Conservation (phyloP, 441 rosid species). For the Gossypium gossypioides region DNA sequence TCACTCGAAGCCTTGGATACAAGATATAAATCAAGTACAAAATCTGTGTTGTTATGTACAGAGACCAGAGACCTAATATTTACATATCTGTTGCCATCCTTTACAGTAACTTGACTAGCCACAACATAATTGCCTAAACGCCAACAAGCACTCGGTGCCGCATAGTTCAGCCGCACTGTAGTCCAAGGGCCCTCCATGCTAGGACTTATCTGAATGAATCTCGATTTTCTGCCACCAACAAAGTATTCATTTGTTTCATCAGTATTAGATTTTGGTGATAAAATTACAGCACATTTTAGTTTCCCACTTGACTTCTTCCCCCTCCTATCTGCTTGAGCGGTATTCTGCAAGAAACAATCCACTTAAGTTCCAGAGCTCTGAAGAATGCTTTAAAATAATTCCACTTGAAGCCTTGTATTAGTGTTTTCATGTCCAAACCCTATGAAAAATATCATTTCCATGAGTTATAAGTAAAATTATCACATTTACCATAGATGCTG, state of each 20-base stretch:
- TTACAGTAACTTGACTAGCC: constrained; percentile 86
- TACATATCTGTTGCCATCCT: constrained; percentile 77
- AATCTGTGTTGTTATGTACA: constrained; percentile 57
- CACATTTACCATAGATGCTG: constrained; percentile 41
- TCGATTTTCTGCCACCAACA: constrained; percentile 41
- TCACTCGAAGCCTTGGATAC: constrained; percentile 35
- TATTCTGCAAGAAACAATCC: constrained; percentile 37
- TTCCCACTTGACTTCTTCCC: constrained; percentile 36
- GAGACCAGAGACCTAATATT: constrained; percentile 85
- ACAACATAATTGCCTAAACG: constrained; percentile 83
- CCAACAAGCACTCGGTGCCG: constrained; percentile 98
- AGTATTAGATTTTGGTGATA: constrained; percentile 46
- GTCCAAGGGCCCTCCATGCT: constrained; percentile 93
- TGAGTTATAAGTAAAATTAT: not conserved
- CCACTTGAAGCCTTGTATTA: not conserved
- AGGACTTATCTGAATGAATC: constrained; percentile 93
- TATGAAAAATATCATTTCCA: not conserved
- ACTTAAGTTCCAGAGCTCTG: not conserved
- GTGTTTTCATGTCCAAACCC: not conserved
- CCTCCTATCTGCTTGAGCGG: constrained; percentile 29
- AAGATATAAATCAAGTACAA: constrained; percentile 63
- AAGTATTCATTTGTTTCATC: constrained; percentile 31
- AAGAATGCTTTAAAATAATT: not conserved
- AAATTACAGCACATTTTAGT: constrained; percentile 64
- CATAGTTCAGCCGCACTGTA: constrained; percentile 79